A percentile compares a stretch with the other conserved stretches of the same genome.
These are phyloP conservation scores for Exophiala oligosperma DNA, from an alignment of 2,329 filamentous ascomycete genomes.

Conservation along the genomic window DNA sequence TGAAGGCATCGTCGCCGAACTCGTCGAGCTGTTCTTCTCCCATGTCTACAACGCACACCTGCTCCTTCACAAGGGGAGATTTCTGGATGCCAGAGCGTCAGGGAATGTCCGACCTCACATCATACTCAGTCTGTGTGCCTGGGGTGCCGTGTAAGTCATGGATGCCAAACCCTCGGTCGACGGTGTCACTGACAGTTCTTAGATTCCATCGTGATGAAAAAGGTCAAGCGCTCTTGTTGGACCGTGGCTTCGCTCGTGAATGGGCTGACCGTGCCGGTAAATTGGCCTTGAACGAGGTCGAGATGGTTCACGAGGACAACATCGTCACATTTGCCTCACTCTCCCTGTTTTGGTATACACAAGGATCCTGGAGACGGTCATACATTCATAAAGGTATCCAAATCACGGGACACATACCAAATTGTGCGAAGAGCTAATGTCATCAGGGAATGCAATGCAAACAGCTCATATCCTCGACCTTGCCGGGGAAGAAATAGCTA, in stretches of 20 bases:
- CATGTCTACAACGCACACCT: too few species aligned
- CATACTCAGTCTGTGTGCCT: too few species aligned
- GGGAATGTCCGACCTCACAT: too few species aligned
- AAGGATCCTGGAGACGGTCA: conserved; percentile 15
- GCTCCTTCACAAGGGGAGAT: too few species aligned
- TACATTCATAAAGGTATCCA: conserved; percentile 16
- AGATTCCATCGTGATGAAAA: conserved; percentile 11
- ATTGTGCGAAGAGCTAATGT: neutral
- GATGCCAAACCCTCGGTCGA: neutral
- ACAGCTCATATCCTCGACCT: conserved; percentile 11
- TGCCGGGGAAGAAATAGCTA: neutral
- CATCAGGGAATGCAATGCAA: conserved; percentile 10
- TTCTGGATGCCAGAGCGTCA: too few species aligned
- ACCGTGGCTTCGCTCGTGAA: conserved; percentile 9
- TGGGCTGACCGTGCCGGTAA: conserved; percentile 17
- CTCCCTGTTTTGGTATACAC: conserved; percentile 19
- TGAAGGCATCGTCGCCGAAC: too few species aligned
- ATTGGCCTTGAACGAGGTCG: conserved; percentile 12
- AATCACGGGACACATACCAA: neutral
- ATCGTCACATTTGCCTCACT: conserved; percentile 15
- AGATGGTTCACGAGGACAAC: conserved; percentile 13
- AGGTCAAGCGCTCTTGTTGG: neutral
- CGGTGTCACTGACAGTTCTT: neutral
- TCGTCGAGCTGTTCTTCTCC: too few species aligned
- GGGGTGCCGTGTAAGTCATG: too few species aligned